Conservation (phyloP, 2,329 filamentous ascomycete genomes). For the Trichoderma guizhouense region DNA sequence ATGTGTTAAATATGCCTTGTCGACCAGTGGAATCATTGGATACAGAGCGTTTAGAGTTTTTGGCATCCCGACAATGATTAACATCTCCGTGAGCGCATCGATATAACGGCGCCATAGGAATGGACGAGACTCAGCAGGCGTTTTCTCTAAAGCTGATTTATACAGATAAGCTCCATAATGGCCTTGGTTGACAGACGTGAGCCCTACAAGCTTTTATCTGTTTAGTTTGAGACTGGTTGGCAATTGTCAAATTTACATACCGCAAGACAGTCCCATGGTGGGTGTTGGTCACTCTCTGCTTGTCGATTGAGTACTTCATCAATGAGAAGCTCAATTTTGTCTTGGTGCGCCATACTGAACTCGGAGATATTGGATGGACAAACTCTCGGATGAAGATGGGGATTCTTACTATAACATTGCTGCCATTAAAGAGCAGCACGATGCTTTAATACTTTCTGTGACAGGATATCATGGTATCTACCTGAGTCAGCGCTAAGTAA, state of each 20-base stretch:
- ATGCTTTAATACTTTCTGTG: neutral
- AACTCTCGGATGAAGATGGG: neutral
- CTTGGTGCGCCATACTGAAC: neutral
- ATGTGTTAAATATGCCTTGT: neutral
- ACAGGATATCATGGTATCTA: neutral
- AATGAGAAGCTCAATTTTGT: neutral
- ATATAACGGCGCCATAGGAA: neutral
- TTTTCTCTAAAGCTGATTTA: neutral
- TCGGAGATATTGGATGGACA: neutral
- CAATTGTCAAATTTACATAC: neutral
- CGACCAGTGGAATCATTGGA: neutral
- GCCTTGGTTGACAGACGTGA: neutral
- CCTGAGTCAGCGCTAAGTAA: neutral
- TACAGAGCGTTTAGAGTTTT: neutral
- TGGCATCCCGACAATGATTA: constrained; percentile 9
- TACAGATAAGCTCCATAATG: neutral
- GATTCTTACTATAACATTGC: neutral
- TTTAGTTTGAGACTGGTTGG: neutral
- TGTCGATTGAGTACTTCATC: neutral
- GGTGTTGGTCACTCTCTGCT: neutral
- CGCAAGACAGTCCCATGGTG: neutral
- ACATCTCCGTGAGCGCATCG: constrained; percentile 2
- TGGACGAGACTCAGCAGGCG: neutral
- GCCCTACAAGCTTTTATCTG: constrained; percentile 3
- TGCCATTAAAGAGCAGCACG: neutral